A percentile compares a stretch with the other conserved stretches of the same genome.
Evolutionary conservation across 805 yeast species (phyloP).

Genomic region (Phaffomyces antillensis): DNA sequence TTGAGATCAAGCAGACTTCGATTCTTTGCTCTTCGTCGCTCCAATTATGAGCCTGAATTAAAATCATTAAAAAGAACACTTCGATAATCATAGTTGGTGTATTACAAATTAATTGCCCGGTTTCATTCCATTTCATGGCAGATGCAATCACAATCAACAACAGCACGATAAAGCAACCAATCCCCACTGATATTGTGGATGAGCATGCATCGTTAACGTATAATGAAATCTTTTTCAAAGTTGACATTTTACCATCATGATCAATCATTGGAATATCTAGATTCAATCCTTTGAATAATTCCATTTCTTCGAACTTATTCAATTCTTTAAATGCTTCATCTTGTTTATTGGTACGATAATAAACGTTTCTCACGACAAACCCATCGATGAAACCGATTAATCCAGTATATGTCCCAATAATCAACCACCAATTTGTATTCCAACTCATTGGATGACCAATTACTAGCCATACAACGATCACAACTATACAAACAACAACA

Average conservation of each 20-base stretch:
- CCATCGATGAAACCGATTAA: constrained; percentile 8
- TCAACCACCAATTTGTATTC: constrained; percentile 8
- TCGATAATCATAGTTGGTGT: constrained; percentile 9
- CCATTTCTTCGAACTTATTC: constrained; percentile 2
- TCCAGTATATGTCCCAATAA: constrained; percentile 8
- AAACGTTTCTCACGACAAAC: constrained; percentile 8
- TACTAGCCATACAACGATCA: constrained; percentile 1
- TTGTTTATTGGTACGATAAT: constrained; percentile 3
- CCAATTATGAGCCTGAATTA: constrained; percentile 9
- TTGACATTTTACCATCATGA: background rate
- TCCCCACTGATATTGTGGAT: constrained; percentile 1
- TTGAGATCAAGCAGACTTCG: constrained; percentile 5
- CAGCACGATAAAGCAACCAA: constrained; percentile 2
- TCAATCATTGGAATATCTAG: background rate
- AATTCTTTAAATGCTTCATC: background rate
- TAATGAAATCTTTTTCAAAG: background rate
- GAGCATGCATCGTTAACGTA: constrained; percentile 7
- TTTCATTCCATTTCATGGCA: constrained; percentile 6
- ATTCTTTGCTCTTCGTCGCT: constrained; percentile 5
- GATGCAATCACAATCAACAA: constrained; percentile 3
- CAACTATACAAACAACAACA: constrained; percentile 1
- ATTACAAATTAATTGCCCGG: constrained; percentile 6
- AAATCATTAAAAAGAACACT: constrained; percentile 7
- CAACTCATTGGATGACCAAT: constrained; percentile 7
- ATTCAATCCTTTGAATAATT: constrained; percentile 1